Evolutionary conservation across 1,284 basidiomycete species (phyloP).

Genomic region (Puccinia triticina): DNA sequence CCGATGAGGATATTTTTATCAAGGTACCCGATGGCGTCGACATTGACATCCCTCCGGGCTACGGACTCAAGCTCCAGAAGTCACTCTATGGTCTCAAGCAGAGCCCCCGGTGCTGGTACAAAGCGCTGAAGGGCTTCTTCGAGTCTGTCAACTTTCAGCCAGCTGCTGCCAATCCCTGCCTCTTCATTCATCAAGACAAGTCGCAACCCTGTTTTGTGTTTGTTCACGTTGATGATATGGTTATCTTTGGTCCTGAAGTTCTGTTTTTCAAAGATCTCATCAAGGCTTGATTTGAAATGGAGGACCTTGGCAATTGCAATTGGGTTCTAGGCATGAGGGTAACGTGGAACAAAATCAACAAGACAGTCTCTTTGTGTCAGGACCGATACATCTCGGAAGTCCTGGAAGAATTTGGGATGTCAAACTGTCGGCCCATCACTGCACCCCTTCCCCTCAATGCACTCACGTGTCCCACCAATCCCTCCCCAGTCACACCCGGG

Average conservation of each 20-base stretch:
- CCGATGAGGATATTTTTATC: conserved; percentile 15
- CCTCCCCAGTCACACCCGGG: not conserved
- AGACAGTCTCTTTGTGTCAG: conserved; percentile 1
- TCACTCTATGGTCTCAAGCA: conserved; percentile 26
- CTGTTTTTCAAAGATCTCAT: not conserved
- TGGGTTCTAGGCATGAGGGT: not conserved
- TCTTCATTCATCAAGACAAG: not conserved
- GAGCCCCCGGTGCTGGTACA: conserved; percentile 19
- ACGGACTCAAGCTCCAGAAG: not conserved
- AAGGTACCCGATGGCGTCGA: not conserved
- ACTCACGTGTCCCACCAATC: not conserved
- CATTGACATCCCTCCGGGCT: not conserved
- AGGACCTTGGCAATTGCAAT: not conserved
- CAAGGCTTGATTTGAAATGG: conserved; percentile 10
- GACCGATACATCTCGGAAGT: not conserved
- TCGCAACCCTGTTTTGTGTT: not conserved
- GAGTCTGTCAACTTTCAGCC: not conserved
- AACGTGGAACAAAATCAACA: not conserved
- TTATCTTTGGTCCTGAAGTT: not conserved
- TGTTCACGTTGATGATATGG: conserved; percentile 5
- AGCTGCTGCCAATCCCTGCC: not conserved
- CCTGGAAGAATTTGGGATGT: not conserved
- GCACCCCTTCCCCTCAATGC: not conserved
- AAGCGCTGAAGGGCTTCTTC: not conserved
- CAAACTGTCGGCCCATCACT: not conserved